These are phyloP conservation scores for Leccinum obscurum DNA, from an alignment of 768 basidiomycete species.

Conservation along the genomic window DNA sequence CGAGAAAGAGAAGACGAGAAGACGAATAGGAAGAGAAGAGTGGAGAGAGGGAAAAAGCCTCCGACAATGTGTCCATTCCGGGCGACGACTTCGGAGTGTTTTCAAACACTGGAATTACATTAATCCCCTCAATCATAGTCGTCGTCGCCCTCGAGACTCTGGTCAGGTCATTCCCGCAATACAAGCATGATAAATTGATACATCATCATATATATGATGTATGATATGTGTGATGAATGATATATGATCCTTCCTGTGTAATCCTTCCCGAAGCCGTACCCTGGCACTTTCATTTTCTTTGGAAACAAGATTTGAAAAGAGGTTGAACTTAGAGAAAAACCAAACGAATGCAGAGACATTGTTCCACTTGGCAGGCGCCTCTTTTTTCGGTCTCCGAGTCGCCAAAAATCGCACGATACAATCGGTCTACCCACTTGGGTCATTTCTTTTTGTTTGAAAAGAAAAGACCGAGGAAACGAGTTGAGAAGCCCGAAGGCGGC, in stretches of 20 bases:
- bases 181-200: background rate
- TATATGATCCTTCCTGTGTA: background rate
- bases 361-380: background rate
- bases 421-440: conserved; percentile 8
- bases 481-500: background rate
- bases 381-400: background rate
- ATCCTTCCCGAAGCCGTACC: background rate
- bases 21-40: background rate
- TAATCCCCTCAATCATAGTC: background rate
- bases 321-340: background rate
- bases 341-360: background rate
- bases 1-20: background rate
- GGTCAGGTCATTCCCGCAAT: background rate
- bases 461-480: background rate
- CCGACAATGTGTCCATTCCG: conserved; percentile 15
- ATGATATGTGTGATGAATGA: background rate
- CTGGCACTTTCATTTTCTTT: background rate
- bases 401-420: conserved; percentile 11
- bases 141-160: background rate
- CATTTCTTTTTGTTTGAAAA: background rate
- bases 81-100: background rate
- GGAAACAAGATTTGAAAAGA: background rate
- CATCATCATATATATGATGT: background rate
- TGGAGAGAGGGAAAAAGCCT: background rate
- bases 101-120: background rate